Percentiles rank a stretch among this genome's conserved stretches.
phyloP scores from a whole-genome alignment of 768 basidiomycete species.

The Amanita rubescens region DNA sequence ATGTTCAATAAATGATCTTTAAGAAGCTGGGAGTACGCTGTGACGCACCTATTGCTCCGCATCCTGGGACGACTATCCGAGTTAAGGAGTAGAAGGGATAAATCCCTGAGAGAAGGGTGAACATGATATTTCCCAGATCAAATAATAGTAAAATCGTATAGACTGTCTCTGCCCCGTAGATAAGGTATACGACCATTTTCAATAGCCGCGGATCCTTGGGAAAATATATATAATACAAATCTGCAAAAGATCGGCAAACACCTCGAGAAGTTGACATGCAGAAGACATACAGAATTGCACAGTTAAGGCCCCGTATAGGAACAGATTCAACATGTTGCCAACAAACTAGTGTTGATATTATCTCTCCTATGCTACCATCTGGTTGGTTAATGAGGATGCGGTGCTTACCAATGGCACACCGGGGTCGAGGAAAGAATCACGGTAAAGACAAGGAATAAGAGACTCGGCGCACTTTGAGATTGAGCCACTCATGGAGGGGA shows the following conservation, averaged over 20 bases:
- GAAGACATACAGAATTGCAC: conserved; percentile 6
- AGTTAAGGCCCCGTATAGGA: conserved; percentile 1
- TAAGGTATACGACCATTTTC: conserved; percentile 9
- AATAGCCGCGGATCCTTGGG: conserved; percentile 8
- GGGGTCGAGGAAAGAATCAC: no score
- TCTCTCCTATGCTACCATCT: no score
- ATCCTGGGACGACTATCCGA: background rate
- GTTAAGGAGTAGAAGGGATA: no score
- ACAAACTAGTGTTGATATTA: no score
- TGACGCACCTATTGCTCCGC: background rate
- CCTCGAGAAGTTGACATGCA: no score
- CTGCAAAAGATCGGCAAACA: background rate
- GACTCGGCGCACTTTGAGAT: no score
- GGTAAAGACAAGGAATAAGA: no score
- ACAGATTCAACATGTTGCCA: background rate
- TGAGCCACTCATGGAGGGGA: no score
- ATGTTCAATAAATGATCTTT: background rate
- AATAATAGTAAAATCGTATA: conserved; percentile 2
- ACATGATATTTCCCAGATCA: background rate
- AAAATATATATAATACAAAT: conserved; percentile 13
- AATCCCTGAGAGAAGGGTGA: no score
- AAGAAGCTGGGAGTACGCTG: background rate
- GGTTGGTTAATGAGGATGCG: no score
- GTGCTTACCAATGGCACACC: no score
- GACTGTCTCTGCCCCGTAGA: conserved; percentile 10